A percentile compares a stretch with the other conserved stretches of the same genome.
Conservation (phyloP, 2,329 filamentous ascomycete genomes). For the Colletotrichum lini region DNA sequence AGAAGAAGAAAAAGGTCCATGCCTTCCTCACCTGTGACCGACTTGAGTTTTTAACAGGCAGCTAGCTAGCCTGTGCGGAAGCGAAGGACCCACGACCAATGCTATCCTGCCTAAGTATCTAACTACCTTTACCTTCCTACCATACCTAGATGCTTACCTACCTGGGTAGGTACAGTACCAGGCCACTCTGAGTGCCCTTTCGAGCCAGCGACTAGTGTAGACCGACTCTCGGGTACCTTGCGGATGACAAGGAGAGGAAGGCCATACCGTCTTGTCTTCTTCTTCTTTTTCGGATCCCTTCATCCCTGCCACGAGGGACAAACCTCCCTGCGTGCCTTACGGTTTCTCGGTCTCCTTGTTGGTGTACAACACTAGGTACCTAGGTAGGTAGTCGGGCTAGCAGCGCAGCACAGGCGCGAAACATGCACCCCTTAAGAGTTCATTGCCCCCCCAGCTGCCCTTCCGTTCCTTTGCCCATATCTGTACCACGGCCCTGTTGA, state of each 20-base stretch:
- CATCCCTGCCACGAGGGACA: conserved; percentile 18
- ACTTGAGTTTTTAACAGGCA: background rate
- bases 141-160: too few species aligned
- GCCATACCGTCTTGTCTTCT: background rate
- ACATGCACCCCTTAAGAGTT: background rate
- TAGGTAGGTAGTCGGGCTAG: background rate
- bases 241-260: background rate
- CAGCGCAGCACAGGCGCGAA: background rate
- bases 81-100: conserved; percentile 15
- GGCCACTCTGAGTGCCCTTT: too few species aligned
- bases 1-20: background rate
- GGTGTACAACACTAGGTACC: background rate
- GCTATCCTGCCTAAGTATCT: background rate
- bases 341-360: conserved; percentile 6
- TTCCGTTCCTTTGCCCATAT: background rate
- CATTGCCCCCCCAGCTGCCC: conserved; percentile 8
- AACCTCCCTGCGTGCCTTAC: conserved; percentile 24
- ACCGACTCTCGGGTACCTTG: background rate
- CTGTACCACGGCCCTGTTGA: background rate
- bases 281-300: background rate
- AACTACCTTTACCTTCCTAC: too few species aligned
- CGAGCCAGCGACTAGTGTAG: conserved; percentile 4
- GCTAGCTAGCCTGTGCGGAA: background rate
- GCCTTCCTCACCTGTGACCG: background rate
- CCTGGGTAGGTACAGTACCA: too few species aligned